Evolutionary conservation across 352 stramenopile species (phyloP).

Genomic region (Pythium biforme): DNA sequence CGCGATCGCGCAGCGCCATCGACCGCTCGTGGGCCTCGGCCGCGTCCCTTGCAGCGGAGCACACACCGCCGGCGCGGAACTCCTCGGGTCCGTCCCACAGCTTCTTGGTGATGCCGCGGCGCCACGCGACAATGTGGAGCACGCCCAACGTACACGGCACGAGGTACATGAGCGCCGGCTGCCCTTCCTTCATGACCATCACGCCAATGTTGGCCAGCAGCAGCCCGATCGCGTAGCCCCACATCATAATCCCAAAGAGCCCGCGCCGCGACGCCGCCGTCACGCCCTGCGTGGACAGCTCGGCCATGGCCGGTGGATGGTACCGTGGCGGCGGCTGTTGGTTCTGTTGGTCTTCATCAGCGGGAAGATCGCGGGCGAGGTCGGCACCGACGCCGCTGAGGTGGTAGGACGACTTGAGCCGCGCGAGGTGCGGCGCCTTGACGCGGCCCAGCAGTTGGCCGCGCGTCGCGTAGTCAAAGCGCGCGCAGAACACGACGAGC

Average conservation of each 20-base stretch:
- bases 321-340: neutral
- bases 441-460: conserved; percentile 65
- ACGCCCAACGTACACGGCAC: conserved; percentile 91
- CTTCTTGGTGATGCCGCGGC: conserved; percentile 82
- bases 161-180: conserved; percentile 96
- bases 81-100: conserved; percentile 87
- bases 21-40: conserved; percentile 4
- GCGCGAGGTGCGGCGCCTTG: conserved; percentile 41
- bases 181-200: conserved; percentile 89
- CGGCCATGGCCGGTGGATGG: conserved; percentile 28
- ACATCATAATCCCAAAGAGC: conserved; percentile 82
- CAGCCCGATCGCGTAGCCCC: conserved; percentile 93
- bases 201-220: conserved; percentile 94
- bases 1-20: conserved; percentile 14
- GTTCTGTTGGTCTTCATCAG: neutral
- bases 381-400: neutral
- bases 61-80: conserved; percentile 1
- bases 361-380: neutral
- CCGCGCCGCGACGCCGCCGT: conserved; percentile 37
- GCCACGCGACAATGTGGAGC: conserved; percentile 70
- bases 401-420: conserved; percentile 38
- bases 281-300: conserved; percentile 37
- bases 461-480: conserved; percentile 91
- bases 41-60: neutral
- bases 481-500: conserved; percentile 93